Evolutionary conservation across 1,284 basidiomycete species (phyloP).

Genomic region (Moesziomyces antarcticus): DNA sequence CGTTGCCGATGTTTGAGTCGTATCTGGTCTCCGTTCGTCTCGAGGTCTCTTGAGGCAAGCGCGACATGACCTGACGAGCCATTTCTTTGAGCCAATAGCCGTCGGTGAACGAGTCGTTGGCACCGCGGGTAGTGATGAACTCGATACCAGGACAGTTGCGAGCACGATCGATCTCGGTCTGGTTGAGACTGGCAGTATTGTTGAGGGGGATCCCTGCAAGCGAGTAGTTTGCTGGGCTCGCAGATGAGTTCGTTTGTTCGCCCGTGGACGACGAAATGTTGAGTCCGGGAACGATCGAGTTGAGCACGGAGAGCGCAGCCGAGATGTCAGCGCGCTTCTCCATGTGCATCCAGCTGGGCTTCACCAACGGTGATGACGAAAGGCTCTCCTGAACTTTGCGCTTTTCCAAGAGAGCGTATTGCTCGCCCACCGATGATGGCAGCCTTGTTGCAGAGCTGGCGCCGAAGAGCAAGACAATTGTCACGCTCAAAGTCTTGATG

Average conservation of each 20-base stretch:
- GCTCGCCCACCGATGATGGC: constrained; percentile 9
- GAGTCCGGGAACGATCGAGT: constrained; percentile 28
- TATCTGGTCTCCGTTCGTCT: constrained; percentile 27
- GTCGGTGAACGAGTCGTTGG: constrained; percentile 24
- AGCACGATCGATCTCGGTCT: constrained; percentile 21
- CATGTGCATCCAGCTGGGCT: constrained; percentile 24
- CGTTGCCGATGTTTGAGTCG: constrained; percentile 27
- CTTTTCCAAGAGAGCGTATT: constrained; percentile 11
- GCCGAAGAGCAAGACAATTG: constrained; percentile 7
- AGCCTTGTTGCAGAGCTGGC: constrained; percentile 9
- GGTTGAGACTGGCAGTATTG: constrained; percentile 34
- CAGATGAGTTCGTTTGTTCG: constrained; percentile 3
- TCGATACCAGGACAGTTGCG: constrained; percentile 22
- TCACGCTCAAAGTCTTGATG: constrained; percentile 8
- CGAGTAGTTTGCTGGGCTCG: constrained; percentile 16
- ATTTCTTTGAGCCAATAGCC: constrained; percentile 33
- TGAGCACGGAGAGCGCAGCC: constrained; percentile 5
- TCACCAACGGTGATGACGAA: constrained; percentile 14
- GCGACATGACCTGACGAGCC: constrained; percentile 29
- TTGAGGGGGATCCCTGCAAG: constrained; percentile 19
- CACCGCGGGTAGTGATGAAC: constrained; percentile 33
- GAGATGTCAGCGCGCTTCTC: constrained; percentile 20
- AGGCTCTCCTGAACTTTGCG: constrained; percentile 7
- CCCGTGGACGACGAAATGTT: constrained; percentile 11
- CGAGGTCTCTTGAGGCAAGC: constrained; percentile 12